Base-by-base conservation (phyloP, 78 protist genomes). In the Dictyostelium purpureum region DNA sequence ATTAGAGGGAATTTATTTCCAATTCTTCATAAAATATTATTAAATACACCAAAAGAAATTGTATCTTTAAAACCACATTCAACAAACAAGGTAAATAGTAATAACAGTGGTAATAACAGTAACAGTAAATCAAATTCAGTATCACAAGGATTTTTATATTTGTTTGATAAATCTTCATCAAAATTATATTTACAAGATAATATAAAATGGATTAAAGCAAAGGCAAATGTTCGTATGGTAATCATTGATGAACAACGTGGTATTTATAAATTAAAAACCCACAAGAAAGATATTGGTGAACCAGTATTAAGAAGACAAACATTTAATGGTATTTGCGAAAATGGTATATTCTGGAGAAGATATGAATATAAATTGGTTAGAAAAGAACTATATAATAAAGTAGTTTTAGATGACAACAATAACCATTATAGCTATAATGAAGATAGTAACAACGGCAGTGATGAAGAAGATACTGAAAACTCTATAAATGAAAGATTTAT, bases 231-330 rank as follows among this genome's bases (percentile, higher is more conserved):
- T 2, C 45, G 89, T 47, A 79, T 90, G 83, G 81, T 90, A 47
- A 61, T 90, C 1, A 47, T 74, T 10, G 83, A 77, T 42, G 82
- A 79, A 18, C 88, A 89, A 11, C 38, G 63, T 19, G 45, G 37
- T 19, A 16, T 43, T 0, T 90, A 57, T n/a, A 90, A 90, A 42
- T 43, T 90, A n/a, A 90, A 90, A 37, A 90, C 88, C 0, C 94
- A 90, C 51, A 90, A 90, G 67, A 78, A 73, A 26, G 94, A 90
- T 75, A 65, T 74, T 11, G 94, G 94, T 19, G 43, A 40, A 11
- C 77, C 61, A 40, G 94, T 90, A 11, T 49, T 90, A n/a, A 47
- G 94, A 31, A 6, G 94, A 40, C 94, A 90, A 33, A 79, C 94
- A 2, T 90, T 47, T 24, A 54, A 49, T 47, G 92, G 92, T 45